These are phyloP conservation scores for Chlorella vulgaris DNA, from an alignment of 139 green algal species.

Conservation along the genomic window DNA sequence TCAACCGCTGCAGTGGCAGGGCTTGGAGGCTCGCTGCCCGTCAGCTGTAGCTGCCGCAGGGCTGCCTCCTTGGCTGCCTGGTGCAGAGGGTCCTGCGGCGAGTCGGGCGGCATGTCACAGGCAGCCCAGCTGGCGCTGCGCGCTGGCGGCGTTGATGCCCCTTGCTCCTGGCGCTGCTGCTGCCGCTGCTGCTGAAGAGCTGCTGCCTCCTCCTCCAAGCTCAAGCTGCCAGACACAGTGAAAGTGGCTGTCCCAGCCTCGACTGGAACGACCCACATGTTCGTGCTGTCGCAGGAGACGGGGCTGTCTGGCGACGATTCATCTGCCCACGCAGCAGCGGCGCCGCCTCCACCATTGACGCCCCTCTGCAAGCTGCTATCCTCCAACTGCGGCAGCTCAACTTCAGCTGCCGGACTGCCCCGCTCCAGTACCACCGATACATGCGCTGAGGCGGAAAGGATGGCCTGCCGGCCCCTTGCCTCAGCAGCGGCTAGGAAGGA, in stretches of 20 bases:
- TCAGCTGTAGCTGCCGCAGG: slow-evolving; percentile 24
- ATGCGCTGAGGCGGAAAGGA: slow-evolving; percentile 53
- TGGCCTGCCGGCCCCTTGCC: slow-evolving; percentile 1
- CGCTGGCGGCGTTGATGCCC: background rate
- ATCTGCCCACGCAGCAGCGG: background rate
- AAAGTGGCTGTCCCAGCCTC: slow-evolving; percentile 12
- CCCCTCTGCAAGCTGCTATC: background rate
- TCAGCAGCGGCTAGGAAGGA: slow-evolving; percentile 15
- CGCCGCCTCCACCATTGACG: background rate
- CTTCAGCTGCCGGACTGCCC: background rate
- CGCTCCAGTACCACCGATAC: slow-evolving; percentile 25
- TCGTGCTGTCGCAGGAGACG: slow-evolving; percentile 7
- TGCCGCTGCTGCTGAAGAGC: background rate
- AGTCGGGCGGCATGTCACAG: background rate
- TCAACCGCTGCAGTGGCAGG: slow-evolving; percentile 8
- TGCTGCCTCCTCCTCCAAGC: background rate
- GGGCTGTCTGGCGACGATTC: slow-evolving; percentile 15
- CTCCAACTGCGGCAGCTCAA: background rate
- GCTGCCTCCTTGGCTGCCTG: slow-evolving; percentile 29
- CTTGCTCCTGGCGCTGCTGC: background rate
- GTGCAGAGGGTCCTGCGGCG: slow-evolving; percentile 45
- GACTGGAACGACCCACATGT: slow-evolving; percentile 27
- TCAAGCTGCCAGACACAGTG: slow-evolving; percentile 33
- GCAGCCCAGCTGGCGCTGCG: background rate
- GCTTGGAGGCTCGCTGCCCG: slow-evolving; percentile 3